These are phyloP conservation scores for Umbelopsis vinacea DNA, from an alignment of 192 early-diverging fungal genomes.

Conservation along the genomic window DNA sequence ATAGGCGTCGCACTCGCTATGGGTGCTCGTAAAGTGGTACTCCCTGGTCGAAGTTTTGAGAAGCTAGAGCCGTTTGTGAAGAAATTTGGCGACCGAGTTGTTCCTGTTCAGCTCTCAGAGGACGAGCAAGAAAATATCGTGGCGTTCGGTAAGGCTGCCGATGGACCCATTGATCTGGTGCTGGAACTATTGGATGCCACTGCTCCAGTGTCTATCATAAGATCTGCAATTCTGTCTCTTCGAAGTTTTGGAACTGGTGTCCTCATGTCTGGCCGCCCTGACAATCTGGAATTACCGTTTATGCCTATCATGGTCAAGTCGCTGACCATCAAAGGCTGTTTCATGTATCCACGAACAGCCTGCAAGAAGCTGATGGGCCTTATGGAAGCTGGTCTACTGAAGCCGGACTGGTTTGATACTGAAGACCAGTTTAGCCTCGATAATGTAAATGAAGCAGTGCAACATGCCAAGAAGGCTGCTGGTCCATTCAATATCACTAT, in stretches of 20 bases:
- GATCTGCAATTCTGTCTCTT: constrained; percentile 32
- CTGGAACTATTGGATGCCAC: constrained; percentile 34
- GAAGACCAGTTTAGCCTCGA: constrained; percentile 8
- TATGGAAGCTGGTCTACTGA: constrained; percentile 35
- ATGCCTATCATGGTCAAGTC: constrained; percentile 31
- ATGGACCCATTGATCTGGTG: constrained; percentile 33
- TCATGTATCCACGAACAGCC: constrained; percentile 36
- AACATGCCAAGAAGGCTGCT: not conserved
- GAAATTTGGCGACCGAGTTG: constrained; percentile 29
- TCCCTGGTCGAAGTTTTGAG: constrained; percentile 25
- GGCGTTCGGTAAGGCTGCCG: constrained; percentile 29
- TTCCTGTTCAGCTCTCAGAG: constrained; percentile 26
- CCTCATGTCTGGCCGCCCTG: constrained; percentile 24
- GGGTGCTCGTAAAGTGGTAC: constrained; percentile 40
- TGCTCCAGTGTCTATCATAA: constrained; percentile 21
- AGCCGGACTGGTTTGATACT: constrained; percentile 24
- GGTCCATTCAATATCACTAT: not conserved
- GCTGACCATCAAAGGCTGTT: constrained; percentile 38
- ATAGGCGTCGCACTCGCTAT: constrained; percentile 33
- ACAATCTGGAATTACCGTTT: constrained; percentile 23
- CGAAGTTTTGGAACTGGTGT: constrained; percentile 24
- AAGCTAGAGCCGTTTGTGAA: constrained; percentile 27
- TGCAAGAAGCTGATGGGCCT: constrained; percentile 29
- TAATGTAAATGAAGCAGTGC: not conserved
- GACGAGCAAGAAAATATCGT: constrained; percentile 32